Evolutionary conservation across 2,329 filamentous ascomycete genomes (phyloP).

Genomic region (Aurifilum marmelostoma): DNA sequence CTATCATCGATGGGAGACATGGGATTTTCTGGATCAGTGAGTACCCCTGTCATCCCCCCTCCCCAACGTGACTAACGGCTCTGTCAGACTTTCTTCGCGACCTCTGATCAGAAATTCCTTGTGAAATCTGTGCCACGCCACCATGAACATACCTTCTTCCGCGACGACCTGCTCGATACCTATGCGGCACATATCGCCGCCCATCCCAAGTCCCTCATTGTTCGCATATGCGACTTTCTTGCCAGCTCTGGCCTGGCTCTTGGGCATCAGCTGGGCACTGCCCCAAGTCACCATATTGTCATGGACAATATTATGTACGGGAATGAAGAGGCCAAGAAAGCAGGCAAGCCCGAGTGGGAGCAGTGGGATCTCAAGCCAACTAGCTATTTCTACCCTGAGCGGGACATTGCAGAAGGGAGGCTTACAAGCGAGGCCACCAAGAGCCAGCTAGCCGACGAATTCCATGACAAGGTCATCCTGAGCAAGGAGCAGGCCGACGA

Average conservation of each 20-base stretch:
- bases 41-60: neutral
- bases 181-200: constrained; percentile 67
- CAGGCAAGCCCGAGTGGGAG: constrained; percentile 57
- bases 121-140: constrained; percentile 71
- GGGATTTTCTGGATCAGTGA: constrained; percentile 71
- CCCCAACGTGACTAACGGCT: neutral
- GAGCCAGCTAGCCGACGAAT: constrained; percentile 67
- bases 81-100: constrained; percentile 68
- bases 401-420: constrained; percentile 67
- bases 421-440: constrained; percentile 68
- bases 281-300: constrained; percentile 73
- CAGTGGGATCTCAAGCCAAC: constrained; percentile 75
- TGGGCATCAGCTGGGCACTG: constrained; percentile 61
- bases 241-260: constrained; percentile 58
- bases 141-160: constrained; percentile 74
- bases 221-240: constrained; percentile 73
- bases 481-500: constrained; percentile 56
- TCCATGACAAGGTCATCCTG: constrained; percentile 67
- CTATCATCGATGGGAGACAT: constrained; percentile 67
- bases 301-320: constrained; percentile 78
- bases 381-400: constrained; percentile 75
- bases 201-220: constrained; percentile 64
- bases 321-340: constrained; percentile 47
- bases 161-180: constrained; percentile 64
- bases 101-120: constrained; percentile 66